A percentile compares a stretch with the other conserved stretches of the same genome.
Conservation (phyloP, 2,329 filamentous ascomycete genomes). For the Fusarium incarnatum region DNA sequence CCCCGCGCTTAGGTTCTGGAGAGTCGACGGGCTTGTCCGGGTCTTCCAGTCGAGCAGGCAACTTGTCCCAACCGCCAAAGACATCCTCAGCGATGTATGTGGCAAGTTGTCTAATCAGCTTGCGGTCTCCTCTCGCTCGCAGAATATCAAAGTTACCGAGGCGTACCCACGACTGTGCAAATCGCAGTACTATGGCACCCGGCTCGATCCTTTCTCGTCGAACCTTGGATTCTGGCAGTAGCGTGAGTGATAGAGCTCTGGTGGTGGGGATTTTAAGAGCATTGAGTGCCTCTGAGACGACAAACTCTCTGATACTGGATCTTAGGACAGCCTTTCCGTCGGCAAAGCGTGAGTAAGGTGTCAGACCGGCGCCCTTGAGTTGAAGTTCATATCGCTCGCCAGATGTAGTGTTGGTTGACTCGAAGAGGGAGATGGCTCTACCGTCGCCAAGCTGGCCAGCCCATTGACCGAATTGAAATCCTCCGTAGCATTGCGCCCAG, state of each 20-base stretch:
- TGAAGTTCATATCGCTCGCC: conserved; percentile 88
- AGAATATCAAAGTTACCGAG: conserved; percentile 98
- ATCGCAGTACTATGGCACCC: conserved; percentile 90
- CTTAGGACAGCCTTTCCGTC: conserved; percentile 94
- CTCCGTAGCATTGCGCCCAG: conserved; percentile 98
- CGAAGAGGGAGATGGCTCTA: conserved; percentile 92
- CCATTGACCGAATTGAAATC: conserved; percentile 85
- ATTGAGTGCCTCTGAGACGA: conserved; percentile 90
- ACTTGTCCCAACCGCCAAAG: conserved; percentile 85
- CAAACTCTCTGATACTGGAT: conserved; percentile 92
- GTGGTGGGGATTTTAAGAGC: conserved; percentile 89
- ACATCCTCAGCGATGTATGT: conserved; percentile 90
- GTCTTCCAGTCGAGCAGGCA: conserved; percentile 71
- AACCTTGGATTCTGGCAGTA: conserved; percentile 79
- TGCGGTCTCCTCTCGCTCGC: conserved; percentile 81
- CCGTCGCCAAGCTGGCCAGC: conserved; percentile 96
- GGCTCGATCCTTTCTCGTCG: conserved; percentile 85
- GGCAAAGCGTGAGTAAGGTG: conserved; percentile 95
- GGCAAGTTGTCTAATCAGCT: conserved; percentile 77
- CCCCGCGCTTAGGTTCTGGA: conserved; percentile 60
- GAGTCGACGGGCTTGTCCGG: conserved; percentile 60
- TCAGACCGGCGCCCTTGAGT: conserved; percentile 92
- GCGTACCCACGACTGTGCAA: conserved; percentile 90
- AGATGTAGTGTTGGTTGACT: conserved; percentile 80
- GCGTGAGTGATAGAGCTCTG: conserved; percentile 83